Conservation (phyloP, 2,329 filamentous ascomycete genomes). For the Cordyceps fumosorosea region DNA sequence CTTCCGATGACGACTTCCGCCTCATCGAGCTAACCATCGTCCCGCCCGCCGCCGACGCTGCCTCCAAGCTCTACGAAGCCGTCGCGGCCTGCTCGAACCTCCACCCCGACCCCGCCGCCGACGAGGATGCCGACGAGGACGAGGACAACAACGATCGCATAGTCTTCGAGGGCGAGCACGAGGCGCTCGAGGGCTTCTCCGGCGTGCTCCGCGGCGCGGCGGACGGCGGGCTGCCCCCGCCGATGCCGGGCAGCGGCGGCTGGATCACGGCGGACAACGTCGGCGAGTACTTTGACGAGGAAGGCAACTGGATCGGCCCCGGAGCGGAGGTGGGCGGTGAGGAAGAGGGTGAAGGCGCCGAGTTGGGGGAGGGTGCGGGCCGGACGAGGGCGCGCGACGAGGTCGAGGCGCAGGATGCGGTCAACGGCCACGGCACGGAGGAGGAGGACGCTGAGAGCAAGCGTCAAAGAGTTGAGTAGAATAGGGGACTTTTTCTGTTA, state of each 20-base stretch:
- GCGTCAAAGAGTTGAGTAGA: slow-evolving; percentile 39
- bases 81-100: slow-evolving; percentile 70
- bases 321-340: slow-evolving; percentile 27
- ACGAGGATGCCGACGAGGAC: slow-evolving; percentile 44
- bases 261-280: slow-evolving; percentile 95
- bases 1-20: slow-evolving; percentile 57
- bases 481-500: not conserved
- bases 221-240: slow-evolving; percentile 52
- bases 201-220: slow-evolving; percentile 45
- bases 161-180: slow-evolving; percentile 49
- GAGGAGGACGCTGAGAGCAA: slow-evolving; percentile 40
- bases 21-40: slow-evolving; percentile 63
- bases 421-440: slow-evolving; percentile 33
- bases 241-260: slow-evolving; percentile 65
- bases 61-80: slow-evolving; percentile 54
- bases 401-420: slow-evolving; percentile 37
- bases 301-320: slow-evolving; percentile 67
- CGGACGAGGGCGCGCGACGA: slow-evolving; percentile 49
- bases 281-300: slow-evolving; percentile 71
- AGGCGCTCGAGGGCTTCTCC: slow-evolving; percentile 49
- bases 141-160: slow-evolving; percentile 49
- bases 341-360: slow-evolving; percentile 36
- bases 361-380: slow-evolving; percentile 59
- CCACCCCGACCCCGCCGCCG: slow-evolving; percentile 61
- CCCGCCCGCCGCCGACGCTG: slow-evolving; percentile 18